Percentiles rank a stretch among this genome's conserved stretches.
Conservation (phyloP, 164 flowering plant genomes). For the Aristolochia californica region DNA sequence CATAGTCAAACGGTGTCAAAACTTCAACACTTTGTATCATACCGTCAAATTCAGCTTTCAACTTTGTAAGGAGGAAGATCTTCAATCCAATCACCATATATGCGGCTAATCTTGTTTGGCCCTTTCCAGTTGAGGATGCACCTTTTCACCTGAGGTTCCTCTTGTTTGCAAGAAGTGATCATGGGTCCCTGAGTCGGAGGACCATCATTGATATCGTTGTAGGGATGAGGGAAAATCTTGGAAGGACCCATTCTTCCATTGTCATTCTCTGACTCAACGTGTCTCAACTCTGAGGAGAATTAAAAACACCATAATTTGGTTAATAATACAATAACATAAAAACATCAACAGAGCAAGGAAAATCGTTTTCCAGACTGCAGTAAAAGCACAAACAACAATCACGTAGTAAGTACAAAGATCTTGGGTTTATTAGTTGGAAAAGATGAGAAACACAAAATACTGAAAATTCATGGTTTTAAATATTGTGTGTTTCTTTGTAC, state of each 20-base stretch:
- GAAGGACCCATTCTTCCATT: not conserved
- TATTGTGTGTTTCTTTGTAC: not conserved
- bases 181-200: not conserved
- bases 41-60: slow-evolving; percentile 3
- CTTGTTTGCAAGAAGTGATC: not conserved
- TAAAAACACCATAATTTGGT: not conserved
- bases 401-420: too few relatives aligned
- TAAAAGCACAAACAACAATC: too few relatives aligned
- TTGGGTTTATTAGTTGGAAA: too few relatives aligned
- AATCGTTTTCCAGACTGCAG: too few relatives aligned
- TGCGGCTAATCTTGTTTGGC: not conserved
- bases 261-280: not conserved
- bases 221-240: too few relatives aligned
- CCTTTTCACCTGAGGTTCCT: not conserved
- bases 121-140: not conserved
- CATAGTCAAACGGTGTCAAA: too few relatives aligned
- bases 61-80: not conserved
- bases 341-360: too few relatives aligned
- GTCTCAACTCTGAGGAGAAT: not conserved
- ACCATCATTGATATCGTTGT: not conserved
- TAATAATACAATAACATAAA: not conserved
- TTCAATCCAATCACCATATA: slow-evolving; percentile 2
- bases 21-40: too few relatives aligned
- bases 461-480: not conserved
- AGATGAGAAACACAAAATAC: too few relatives aligned